phyloP scores from a whole-genome alignment of 2,329 filamentous ascomycete species.

The Curvularia lunata region DNA sequence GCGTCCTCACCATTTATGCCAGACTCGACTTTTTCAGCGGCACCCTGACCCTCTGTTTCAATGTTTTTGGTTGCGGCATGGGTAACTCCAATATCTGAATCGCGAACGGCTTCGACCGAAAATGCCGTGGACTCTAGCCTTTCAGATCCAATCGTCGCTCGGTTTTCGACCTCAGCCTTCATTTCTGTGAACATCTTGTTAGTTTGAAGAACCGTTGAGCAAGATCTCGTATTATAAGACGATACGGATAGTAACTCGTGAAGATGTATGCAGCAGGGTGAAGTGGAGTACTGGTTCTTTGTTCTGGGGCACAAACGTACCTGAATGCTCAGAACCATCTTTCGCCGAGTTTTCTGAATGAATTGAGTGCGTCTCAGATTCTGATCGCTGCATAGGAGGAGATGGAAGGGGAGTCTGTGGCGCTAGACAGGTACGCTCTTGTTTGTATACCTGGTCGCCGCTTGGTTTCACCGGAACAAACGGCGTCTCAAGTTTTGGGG shows the following conservation, averaged over 20 bases:
- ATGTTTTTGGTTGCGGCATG: background rate
- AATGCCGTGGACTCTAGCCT: background rate
- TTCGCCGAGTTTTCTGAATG: background rate
- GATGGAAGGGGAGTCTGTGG: conserved; percentile 8
- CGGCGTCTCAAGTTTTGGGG: conserved; percentile 9
- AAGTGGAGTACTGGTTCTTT: background rate
- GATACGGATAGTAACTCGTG: background rate
- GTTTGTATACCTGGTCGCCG: background rate
- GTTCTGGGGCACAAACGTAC: background rate
- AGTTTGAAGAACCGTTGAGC: background rate
- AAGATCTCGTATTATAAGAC: background rate
- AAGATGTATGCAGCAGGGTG: background rate
- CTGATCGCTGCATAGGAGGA: background rate
- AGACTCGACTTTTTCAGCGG: background rate
- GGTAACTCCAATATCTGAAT: background rate
- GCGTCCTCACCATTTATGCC: background rate
- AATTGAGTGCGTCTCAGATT: background rate
- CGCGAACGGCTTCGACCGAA: background rate
- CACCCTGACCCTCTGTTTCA: background rate
- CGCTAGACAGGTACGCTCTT: conserved; percentile 4
- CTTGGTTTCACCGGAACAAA: conserved; percentile 6
- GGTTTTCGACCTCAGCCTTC: background rate
- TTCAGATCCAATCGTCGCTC: background rate
- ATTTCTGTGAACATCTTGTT: background rate
- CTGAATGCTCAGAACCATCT: background rate